These are phyloP conservation scores for Hypoxylon sp. DNA, from an alignment of 2,329 filamentous ascomycete genomes.

Conservation along the genomic window DNA sequence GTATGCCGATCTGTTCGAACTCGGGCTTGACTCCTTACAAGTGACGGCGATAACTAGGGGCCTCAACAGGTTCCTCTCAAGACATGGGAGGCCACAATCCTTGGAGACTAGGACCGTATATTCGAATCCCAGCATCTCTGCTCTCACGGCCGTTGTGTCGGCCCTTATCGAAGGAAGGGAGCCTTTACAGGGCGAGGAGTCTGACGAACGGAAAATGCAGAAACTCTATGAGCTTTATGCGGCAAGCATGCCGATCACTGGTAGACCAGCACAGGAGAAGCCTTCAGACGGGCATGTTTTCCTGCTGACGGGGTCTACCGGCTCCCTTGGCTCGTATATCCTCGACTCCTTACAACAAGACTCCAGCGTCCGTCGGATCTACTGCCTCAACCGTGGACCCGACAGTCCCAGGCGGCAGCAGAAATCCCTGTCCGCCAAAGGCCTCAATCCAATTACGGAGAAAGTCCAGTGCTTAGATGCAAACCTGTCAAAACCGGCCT, in stretches of 20 bases:
- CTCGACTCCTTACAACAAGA: slow-evolving; percentile 35
- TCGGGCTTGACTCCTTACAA: slow-evolving; percentile 44
- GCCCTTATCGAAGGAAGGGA: slow-evolving; percentile 11
- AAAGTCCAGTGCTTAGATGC: slow-evolving; percentile 38
- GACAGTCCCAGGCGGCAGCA: slow-evolving; percentile 20
- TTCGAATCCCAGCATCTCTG: slow-evolving; percentile 32
- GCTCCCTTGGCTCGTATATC: slow-evolving; percentile 44
- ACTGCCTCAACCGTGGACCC: slow-evolving; percentile 41
- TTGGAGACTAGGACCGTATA: slow-evolving; percentile 31
- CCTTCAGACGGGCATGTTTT: slow-evolving; percentile 17
- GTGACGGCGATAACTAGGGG: slow-evolving; percentile 25
- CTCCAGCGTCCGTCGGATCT: slow-evolving; percentile 28
- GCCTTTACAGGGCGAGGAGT: neutral
- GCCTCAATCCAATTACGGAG: slow-evolving; percentile 22
- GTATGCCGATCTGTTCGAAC: slow-evolving; percentile 38
- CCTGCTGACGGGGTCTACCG: slow-evolving; percentile 45
- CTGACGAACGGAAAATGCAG: slow-evolving; percentile 27
- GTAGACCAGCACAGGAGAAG: slow-evolving; percentile 7
- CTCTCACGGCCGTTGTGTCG: slow-evolving; percentile 30
- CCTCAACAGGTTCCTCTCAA: slow-evolving; percentile 27
- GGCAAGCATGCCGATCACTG: slow-evolving; percentile 28
- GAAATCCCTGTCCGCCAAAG: slow-evolving; percentile 26
- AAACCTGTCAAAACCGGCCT: slow-evolving; percentile 32
- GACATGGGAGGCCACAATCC: slow-evolving; percentile 10
- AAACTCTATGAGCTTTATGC: slow-evolving; percentile 29